Evolutionary conservation across 2,329 filamentous ascomycete genomes (phyloP).

Genomic region (Coniochaeta ligniaria): DNA sequence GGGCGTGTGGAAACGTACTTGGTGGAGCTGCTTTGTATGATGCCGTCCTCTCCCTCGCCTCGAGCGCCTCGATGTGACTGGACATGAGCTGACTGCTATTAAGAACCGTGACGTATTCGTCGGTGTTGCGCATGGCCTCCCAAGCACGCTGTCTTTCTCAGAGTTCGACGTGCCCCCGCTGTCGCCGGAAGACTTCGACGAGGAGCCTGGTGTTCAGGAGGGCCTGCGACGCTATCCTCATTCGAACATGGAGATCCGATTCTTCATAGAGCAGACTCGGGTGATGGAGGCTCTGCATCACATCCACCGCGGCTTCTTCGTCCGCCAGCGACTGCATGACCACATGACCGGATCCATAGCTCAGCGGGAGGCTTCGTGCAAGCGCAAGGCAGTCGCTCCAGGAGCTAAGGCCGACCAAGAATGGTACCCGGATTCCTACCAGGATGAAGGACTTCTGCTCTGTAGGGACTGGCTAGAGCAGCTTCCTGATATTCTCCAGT

Average conservation of each 20-base stretch:
- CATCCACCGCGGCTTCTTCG: background rate
- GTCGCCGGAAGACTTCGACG: constrained; percentile 8
- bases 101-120: background rate
- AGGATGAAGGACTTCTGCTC: background rate
- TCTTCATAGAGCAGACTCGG: background rate
- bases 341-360: background rate
- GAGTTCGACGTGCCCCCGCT: constrained; percentile 9
- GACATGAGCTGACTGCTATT: background rate
- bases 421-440: too few species aligned
- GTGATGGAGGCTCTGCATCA: background rate
- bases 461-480: background rate
- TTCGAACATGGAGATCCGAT: background rate
- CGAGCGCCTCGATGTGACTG: background rate
- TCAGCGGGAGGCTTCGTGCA: background rate
- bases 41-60: background rate
- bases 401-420: background rate
- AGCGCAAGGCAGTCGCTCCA: background rate
- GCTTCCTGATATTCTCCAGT: background rate
- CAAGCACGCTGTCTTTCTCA: constrained; percentile 1
- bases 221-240: too few species aligned
- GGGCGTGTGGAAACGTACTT: background rate
- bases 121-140: background rate
- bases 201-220: constrained; percentile 1
- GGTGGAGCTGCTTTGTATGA: background rate
- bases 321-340: background rate